These are phyloP conservation scores for Paxillus involutus DNA, from an alignment of 768 basidiomycete genomes.

Conservation along the genomic window DNA sequence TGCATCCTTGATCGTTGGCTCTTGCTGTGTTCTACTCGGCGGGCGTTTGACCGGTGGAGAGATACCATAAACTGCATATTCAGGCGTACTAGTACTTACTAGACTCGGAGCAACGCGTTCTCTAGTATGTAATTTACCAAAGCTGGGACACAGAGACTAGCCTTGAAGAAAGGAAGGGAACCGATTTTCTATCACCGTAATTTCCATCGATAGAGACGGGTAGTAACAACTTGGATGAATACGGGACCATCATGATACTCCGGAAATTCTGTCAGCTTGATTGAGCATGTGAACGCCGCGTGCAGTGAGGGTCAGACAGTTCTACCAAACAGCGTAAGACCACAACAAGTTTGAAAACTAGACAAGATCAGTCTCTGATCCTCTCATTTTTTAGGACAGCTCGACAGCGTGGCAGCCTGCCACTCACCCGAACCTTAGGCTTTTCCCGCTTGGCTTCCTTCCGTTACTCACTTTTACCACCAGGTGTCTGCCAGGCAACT, in stretches of 20 bases:
- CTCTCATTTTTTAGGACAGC: slow-evolving; percentile 15
- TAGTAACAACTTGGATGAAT: too few relatives aligned
- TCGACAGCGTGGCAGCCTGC: slow-evolving; percentile 35
- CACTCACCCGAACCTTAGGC: slow-evolving; percentile 13
- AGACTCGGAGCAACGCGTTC: background rate
- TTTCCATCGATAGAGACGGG: background rate
- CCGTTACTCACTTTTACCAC: slow-evolving; percentile 20
- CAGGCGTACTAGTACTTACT: background rate
- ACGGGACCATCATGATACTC: background rate
- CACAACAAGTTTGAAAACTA: background rate
- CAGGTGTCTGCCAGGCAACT: slow-evolving; percentile 31
- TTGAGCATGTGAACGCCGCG: slow-evolving; percentile 6
- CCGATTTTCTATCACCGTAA: background rate
- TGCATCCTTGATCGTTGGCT: background rate
- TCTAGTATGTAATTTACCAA: background rate
- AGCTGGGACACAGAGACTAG: background rate
- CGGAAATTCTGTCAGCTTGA: background rate
- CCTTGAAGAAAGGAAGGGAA: background rate
- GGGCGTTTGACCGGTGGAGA: background rate
- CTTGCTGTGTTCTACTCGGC: background rate
- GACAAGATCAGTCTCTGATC: slow-evolving; percentile 12
- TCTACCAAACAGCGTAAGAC: slow-evolving; percentile 24
- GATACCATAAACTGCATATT: background rate
- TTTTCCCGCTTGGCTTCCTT: slow-evolving; percentile 25
- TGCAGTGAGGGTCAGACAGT: background rate